phyloP scores from a whole-genome alignment of 2,329 filamentous ascomycete species.

The Salinomyces thailandicus region DNA sequence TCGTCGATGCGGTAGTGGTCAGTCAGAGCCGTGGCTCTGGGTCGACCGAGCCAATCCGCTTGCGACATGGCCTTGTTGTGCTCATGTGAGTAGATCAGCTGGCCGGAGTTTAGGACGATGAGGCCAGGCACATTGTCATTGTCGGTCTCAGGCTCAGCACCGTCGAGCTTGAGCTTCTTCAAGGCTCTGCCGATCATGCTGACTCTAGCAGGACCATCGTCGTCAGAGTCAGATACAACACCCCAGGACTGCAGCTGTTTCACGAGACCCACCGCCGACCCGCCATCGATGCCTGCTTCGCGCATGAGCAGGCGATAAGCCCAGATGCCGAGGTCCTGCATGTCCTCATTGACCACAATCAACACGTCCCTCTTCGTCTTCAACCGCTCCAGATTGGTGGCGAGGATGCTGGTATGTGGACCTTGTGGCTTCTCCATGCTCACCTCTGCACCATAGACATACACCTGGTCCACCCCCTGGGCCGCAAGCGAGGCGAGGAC shows the following conservation, averaged over 20 bases:
- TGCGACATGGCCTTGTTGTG: constrained; percentile 50
- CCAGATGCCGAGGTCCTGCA: constrained; percentile 64
- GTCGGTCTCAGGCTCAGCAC: constrained; percentile 1
- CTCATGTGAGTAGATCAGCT: constrained; percentile 65
- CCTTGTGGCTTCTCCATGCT: constrained; percentile 23
- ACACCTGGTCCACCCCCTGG: constrained; percentile 14
- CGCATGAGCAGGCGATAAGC: constrained; percentile 58
- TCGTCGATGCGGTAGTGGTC: constrained; percentile 42
- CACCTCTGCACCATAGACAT: constrained; percentile 15
- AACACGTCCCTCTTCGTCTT: constrained; percentile 48
- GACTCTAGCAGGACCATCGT: background rate
- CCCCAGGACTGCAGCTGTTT: constrained; percentile 28
- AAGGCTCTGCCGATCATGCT: background rate
- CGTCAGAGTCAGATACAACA: background rate
- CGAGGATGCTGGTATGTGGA: constrained; percentile 60
- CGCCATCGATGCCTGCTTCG: constrained; percentile 55
- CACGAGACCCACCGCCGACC: constrained; percentile 59
- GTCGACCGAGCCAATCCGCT: constrained; percentile 46
- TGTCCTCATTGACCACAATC: constrained; percentile 61
- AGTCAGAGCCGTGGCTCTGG: constrained; percentile 50
- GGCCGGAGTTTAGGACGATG: constrained; percentile 66
- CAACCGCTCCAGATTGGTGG: constrained; percentile 44
- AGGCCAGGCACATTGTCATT: constrained; percentile 42
- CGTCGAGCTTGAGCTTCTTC: constrained; percentile 2
- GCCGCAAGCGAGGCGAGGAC: constrained; percentile 9